These are phyloP conservation scores for Schizophyllum amplum DNA, from an alignment of 1,284 basidiomycete species.

Conservation along the genomic window DNA sequence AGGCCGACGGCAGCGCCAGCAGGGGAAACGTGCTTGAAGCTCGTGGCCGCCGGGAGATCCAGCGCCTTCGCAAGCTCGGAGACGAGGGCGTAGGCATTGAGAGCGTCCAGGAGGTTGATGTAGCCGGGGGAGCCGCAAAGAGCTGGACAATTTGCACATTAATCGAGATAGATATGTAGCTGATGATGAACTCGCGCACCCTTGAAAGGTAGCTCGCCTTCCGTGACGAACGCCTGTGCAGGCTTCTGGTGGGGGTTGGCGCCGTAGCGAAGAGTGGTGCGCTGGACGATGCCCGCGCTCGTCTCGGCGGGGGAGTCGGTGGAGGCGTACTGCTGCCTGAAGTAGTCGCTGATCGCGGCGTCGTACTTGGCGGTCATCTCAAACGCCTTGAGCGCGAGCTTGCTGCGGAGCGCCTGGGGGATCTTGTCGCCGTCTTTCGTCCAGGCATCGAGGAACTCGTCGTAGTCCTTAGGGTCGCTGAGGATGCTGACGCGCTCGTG, in stretches of 20 bases:
- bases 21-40: constrained; percentile 99
- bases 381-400: constrained; percentile 94
- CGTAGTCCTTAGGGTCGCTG: constrained; percentile 93
- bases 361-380: constrained; percentile 96
- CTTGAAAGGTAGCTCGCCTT: constrained; percentile 91
- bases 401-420: constrained; percentile 56
- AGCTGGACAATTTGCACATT: constrained; percentile 35
- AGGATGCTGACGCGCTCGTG: constrained; percentile 90
- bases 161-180: background rate
- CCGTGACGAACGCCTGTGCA: constrained; percentile 91
- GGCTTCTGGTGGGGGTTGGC: constrained; percentile 99
- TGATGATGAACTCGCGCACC: constrained; percentile 36
- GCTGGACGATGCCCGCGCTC: constrained; percentile 68
- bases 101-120: constrained; percentile 97
- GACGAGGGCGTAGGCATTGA: constrained; percentile 96
- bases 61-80: constrained; percentile 88
- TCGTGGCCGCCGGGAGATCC: constrained; percentile 89
- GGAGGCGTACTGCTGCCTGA: constrained; percentile 90
- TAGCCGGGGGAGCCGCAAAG: constrained; percentile 95
- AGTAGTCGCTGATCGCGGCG: constrained; percentile 93
- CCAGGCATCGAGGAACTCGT: constrained; percentile 74
- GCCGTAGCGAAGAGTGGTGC: constrained; percentile 88
- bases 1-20: constrained; percentile 93
- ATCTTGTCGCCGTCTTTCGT: constrained; percentile 52
- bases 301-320: constrained; percentile 47